Evolutionary conservation across 257 asterid species (phyloP).

Genomic region (Thymus mandschuricus): DNA sequence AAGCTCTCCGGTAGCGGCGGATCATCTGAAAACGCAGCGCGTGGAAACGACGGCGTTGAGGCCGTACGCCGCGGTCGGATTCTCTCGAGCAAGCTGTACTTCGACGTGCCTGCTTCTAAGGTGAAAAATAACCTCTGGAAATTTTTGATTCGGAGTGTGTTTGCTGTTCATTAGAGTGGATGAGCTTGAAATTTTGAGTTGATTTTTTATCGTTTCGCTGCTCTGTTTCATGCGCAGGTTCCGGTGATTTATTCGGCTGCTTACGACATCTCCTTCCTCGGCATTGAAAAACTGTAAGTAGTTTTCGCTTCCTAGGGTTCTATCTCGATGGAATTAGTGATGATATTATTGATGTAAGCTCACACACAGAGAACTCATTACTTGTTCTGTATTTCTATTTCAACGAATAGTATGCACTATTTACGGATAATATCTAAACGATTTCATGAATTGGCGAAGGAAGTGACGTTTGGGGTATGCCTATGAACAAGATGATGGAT

Average conservation of each 20-base stretch:
- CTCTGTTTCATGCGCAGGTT: slow-evolving; percentile 46
- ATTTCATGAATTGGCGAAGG: neutral
- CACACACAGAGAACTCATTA: neutral
- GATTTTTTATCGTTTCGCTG: slow-evolving; percentile 16
- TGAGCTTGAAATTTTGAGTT: slow-evolving; percentile 18
- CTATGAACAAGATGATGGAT: neutral
- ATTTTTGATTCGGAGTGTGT: neutral
- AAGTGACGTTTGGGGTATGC: neutral
- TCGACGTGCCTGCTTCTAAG: slow-evolving; percentile 73
- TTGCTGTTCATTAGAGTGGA: neutral
- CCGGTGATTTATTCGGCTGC: slow-evolving; percentile 83
- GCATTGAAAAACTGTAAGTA: slow-evolving; percentile 86
- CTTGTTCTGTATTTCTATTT: neutral
- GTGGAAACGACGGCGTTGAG: slow-evolving; percentile 45
- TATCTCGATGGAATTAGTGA: neutral
- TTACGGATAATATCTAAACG: neutral
- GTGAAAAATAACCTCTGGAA: slow-evolving; percentile 33
- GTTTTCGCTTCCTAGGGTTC: slow-evolving; percentile 5
- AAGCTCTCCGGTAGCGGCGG: slow-evolving; percentile 36
- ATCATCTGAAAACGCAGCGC: slow-evolving; percentile 28
- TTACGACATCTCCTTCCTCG: slow-evolving; percentile 79
- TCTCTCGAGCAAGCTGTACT: slow-evolving; percentile 82
- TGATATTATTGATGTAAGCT: neutral
- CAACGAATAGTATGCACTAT: neutral
- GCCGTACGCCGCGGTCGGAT: slow-evolving; percentile 60